phyloP scores from a whole-genome alignment of 2,329 filamentous ascomycete genomes.

The Colletotrichum sp. region DNA sequence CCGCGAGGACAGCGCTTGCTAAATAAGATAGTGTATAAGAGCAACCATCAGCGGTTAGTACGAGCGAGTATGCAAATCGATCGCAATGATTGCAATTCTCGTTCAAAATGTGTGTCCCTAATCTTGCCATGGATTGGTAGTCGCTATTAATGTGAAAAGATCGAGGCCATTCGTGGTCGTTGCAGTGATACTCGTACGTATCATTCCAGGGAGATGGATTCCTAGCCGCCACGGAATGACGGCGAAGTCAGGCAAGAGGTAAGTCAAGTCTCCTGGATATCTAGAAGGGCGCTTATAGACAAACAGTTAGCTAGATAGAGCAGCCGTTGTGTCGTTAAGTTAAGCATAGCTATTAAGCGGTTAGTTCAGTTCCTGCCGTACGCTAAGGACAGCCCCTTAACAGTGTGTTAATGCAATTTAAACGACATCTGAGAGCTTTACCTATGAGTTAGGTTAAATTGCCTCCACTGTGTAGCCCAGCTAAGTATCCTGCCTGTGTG shows the following conservation, averaged over 20 bases:
- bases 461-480: no score
- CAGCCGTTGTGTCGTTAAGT: not conserved
- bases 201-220: not conserved
- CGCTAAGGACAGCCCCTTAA: not conserved
- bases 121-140: accelerated
- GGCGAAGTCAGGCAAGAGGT: accelerated
- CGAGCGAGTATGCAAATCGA: not conserved
- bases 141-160: accelerated
- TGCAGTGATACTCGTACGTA: not conserved
- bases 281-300: not conserved
- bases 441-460: no score
- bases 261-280: not conserved
- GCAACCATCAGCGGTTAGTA: not conserved
- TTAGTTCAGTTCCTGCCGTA: not conserved
- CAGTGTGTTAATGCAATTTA: not conserved
- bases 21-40: not conserved
- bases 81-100: not conserved
- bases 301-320: not conserved
- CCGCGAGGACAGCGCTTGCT: not conserved
- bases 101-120: not conserved
- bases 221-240: not conserved
- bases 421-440: not conserved
- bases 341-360: accelerated
- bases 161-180: not conserved
- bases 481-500: no score